Conservation (phyloP, 2,329 filamentous ascomycete genomes). For the Stachybotrys chlorohalonatus region DNA sequence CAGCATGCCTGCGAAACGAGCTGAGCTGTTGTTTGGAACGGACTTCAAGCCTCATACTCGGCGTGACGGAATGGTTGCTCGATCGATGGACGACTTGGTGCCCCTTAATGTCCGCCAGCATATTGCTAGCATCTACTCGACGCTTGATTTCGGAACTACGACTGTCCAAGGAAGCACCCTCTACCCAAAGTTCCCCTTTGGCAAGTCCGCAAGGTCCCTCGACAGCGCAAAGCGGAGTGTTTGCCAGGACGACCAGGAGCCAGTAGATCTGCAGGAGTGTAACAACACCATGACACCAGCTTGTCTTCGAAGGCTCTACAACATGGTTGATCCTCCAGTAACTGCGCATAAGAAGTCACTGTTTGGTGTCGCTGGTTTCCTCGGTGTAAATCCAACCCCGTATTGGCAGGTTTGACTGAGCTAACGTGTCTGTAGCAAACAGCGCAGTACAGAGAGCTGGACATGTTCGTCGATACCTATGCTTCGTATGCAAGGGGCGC, state of each 20-base stretch:
- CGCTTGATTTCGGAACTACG: slow-evolving; percentile 21
- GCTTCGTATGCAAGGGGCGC: slow-evolving; percentile 39
- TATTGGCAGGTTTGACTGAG: neutral
- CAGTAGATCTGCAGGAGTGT: neutral
- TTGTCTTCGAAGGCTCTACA: slow-evolving; percentile 36
- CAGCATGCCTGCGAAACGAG: slow-evolving; percentile 26
- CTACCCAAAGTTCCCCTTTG: neutral
- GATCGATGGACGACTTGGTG: slow-evolving; percentile 28
- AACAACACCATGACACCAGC: slow-evolving; percentile 29
- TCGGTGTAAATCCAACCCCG: slow-evolving; percentile 17
- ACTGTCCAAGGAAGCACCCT: neutral
- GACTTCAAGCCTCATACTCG: slow-evolving; percentile 28
- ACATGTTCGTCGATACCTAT: slow-evolving; percentile 45
- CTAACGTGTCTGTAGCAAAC: slow-evolving; percentile 28
- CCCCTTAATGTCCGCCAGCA: slow-evolving; percentile 19
- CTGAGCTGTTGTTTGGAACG: slow-evolving; percentile 37
- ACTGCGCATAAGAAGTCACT: slow-evolving; percentile 51
- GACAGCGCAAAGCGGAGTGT: no score
- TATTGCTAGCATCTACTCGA: slow-evolving; percentile 40
- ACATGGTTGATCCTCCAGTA: slow-evolving; percentile 35
- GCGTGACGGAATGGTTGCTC: slow-evolving; percentile 30
- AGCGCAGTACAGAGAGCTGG: slow-evolving; percentile 44
- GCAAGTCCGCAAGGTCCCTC: neutral
- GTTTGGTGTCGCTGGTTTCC: slow-evolving; percentile 49
- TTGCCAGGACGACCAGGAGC: neutral